phyloP scores from a whole-genome alignment of 1,284 basidiomycete genomes.

The Hemileccinum hortonii region DNA sequence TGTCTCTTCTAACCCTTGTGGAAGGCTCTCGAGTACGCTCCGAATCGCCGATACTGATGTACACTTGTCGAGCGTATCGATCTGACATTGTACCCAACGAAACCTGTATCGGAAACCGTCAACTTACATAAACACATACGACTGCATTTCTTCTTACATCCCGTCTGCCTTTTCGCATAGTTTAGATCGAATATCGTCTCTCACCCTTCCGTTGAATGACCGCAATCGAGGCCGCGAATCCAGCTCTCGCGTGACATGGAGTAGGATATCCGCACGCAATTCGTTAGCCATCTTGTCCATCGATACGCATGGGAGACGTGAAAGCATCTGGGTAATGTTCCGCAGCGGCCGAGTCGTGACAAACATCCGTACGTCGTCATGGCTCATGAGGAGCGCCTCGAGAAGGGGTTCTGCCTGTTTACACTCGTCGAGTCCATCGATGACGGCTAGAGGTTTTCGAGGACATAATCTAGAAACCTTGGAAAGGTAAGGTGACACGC shows the following conservation, averaged over 20 bases:
- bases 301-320: slow-evolving; percentile 1
- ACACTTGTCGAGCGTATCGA: slow-evolving; percentile 7
- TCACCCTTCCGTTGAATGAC: not conserved
- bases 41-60: not conserved
- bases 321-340: not conserved
- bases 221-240: slow-evolving; percentile 5
- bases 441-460: slow-evolving; percentile 1
- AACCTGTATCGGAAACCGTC: slow-evolving; percentile 6
- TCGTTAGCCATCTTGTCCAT: slow-evolving; percentile 7
- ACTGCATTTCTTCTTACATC: slow-evolving; percentile 7
- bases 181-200: not conserved
- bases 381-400: not conserved
- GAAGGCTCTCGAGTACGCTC: slow-evolving; percentile 7
- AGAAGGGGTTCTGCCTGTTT: slow-evolving; percentile 7
- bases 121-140: no score
- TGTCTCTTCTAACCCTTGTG: slow-evolving; percentile 14
- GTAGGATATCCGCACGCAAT: slow-evolving; percentile 5
- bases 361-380: slow-evolving; percentile 3
- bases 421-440: slow-evolving; percentile 17
- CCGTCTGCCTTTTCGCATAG: slow-evolving; percentile 6
- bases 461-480: not conserved
- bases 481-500: slow-evolving; percentile 2
- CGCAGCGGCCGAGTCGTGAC: slow-evolving; percentile 4
- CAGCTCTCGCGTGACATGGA: slow-evolving; percentile 7
- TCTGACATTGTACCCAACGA: slow-evolving; percentile 16